Conservation (phyloP, 345 rosid species). For the Anacardium occidentale region DNA sequence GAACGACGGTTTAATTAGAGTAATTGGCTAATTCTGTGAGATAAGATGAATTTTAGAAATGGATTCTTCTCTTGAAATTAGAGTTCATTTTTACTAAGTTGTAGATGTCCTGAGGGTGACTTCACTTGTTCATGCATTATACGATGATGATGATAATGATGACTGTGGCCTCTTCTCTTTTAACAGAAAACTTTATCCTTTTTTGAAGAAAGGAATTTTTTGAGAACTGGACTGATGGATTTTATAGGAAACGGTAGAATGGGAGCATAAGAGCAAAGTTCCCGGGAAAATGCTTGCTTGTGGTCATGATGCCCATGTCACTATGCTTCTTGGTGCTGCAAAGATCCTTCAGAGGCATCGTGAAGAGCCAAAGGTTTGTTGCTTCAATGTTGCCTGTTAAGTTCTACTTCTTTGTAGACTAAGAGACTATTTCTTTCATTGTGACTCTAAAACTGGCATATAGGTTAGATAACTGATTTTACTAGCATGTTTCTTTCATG, state of each 20-base stretch:
- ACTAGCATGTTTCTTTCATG: neutral
- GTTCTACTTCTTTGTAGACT: neutral
- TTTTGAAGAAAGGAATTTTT: neutral
- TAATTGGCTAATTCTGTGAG: neutral
- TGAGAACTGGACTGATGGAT: conserved; percentile 18
- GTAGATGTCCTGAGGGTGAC: too few species aligned
- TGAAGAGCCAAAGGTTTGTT: conserved; percentile 35
- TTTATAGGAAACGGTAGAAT: conserved; percentile 81
- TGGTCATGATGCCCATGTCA: conserved; percentile 84
- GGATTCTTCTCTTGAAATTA: neutral
- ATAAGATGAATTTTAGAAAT: neutral
- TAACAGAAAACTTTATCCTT: neutral
- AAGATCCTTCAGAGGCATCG: conserved; percentile 64
- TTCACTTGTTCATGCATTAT: neutral
- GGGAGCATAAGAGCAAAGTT: conserved; percentile 79
- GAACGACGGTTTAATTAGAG: neutral
- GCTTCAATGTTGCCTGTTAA: neutral
- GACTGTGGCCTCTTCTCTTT: neutral
- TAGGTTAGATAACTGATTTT: neutral
- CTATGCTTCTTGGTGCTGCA: conserved; percentile 87
- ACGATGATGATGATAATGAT: neutral
- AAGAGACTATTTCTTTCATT: neutral
- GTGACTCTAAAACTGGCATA: neutral
- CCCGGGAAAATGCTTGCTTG: conserved; percentile 91
- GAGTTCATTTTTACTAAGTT: neutral